Conservation (phyloP, 305 asterid genomes). For the Ilex paraguariensis region DNA sequence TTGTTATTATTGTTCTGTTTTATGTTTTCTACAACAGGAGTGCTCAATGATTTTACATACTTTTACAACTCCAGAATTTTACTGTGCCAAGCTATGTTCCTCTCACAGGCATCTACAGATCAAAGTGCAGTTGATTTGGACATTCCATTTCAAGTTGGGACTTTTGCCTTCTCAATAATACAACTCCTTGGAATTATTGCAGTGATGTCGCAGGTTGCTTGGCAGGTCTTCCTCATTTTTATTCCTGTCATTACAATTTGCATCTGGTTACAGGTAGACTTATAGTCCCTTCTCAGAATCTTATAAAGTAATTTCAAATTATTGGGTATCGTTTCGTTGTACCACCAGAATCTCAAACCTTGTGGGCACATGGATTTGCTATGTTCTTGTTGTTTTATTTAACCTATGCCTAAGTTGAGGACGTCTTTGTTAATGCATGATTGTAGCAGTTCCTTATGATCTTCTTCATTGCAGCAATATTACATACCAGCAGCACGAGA, state of each 20-base stretch:
- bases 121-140: slow-evolving; percentile 7
- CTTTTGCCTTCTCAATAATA: slow-evolving; percentile 9
- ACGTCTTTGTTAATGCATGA: too few relatives aligned
- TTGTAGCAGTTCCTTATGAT: neutral
- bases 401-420: too few relatives aligned
- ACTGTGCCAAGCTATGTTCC: neutral
- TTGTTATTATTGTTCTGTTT: neutral
- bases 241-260: too few relatives aligned
- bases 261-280: too few relatives aligned
- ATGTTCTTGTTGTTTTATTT: too few relatives aligned
- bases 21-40: too few relatives aligned
- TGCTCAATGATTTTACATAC: too few relatives aligned
- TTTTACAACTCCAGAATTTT: neutral
- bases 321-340: neutral
- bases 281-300: too few relatives aligned
- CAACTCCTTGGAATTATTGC: slow-evolving; percentile 3
- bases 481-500: slow-evolving; percentile 85
- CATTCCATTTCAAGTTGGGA: slow-evolving; percentile 6
- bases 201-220: neutral
- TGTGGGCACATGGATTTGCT: too few relatives aligned
- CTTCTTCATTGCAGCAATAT: slow-evolving; percentile 41
- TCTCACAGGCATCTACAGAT: slow-evolving; percentile 14
- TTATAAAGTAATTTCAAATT: neutral
- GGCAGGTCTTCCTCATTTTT: too few relatives aligned
- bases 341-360: too few relatives aligned